These are phyloP conservation scores for Cucurbita argyrosperma DNA, from an alignment of 306 rosid species.

Conservation along the genomic window DNA sequence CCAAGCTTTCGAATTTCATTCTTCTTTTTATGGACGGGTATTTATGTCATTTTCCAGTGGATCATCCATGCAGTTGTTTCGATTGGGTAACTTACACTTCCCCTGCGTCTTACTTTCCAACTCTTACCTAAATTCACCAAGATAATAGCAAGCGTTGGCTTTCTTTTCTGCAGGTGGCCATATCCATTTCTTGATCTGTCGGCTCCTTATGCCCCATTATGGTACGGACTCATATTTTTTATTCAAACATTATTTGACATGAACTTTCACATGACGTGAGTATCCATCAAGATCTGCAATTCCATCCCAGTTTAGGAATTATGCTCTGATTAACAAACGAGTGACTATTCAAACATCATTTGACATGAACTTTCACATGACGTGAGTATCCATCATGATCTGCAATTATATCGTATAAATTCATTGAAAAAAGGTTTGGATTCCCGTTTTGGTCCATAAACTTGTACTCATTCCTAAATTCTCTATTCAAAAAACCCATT, in stretches of 20 bases:
- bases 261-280: neutral
- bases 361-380: neutral
- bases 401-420: neutral
- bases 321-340: too few species aligned
- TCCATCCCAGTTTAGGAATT: neutral
- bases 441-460: neutral
- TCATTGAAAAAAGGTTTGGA: neutral
- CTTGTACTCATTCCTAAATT: neutral
- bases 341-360: neutral
- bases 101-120: neutral
- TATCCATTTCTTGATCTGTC: slow-evolving; percentile 76
- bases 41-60: slow-evolving; percentile 54
- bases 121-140: neutral
- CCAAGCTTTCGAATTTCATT: slow-evolving; percentile 44
- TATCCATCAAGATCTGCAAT: neutral
- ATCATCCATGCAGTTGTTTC: slow-evolving; percentile 34
- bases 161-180: slow-evolving; percentile 65
- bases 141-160: neutral
- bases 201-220: slow-evolving; percentile 45
- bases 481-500: neutral
- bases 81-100: slow-evolving; percentile 29
- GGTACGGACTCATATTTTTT: slow-evolving; percentile 30
- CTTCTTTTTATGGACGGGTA: slow-evolving; percentile 58
- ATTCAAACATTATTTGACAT: neutral
- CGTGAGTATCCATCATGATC: neutral